Conservation (phyloP, 2,329 filamentous ascomycete genomes). For the Chaetomium sp. region DNA sequence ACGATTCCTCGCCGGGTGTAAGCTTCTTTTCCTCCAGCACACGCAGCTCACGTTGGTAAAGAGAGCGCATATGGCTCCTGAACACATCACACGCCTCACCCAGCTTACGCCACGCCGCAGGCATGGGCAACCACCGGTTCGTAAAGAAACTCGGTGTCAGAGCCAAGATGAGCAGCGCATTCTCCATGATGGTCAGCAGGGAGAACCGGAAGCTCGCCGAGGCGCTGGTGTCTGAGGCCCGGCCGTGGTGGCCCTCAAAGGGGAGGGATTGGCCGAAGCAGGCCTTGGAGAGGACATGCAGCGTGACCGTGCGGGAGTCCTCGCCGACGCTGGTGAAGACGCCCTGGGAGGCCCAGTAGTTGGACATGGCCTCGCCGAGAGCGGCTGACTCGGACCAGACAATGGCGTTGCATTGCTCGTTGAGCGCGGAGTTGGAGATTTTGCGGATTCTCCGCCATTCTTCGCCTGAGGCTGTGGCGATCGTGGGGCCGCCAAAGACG, state of each 20-base stretch:
- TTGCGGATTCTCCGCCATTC: constrained; percentile 23
- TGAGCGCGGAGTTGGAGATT: constrained; percentile 20
- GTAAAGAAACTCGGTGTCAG: not conserved
- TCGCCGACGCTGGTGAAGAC: constrained; percentile 21
- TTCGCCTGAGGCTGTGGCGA: constrained; percentile 7
- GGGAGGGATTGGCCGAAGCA: constrained; percentile 28
- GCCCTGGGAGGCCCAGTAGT: constrained; percentile 23
- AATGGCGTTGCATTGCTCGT: constrained; percentile 26
- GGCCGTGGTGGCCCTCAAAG: constrained; percentile 26
- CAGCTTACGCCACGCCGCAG: not conserved
- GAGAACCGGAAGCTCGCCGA: constrained; percentile 26
- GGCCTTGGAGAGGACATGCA: constrained; percentile 26
- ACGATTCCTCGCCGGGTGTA: not conserved
- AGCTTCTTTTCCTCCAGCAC: not conserved
- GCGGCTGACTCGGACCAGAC: constrained; percentile 26
- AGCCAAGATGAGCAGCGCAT: not conserved
- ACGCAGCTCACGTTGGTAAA: not conserved
- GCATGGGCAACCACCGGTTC: not conserved
- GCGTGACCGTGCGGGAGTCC: constrained; percentile 25
- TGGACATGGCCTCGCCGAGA: constrained; percentile 25
- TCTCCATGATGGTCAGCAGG: constrained; percentile 23
- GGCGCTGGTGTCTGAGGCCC: constrained; percentile 1
- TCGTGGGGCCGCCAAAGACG: constrained; percentile 19
- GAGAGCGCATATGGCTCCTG: not conserved
- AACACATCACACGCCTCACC: not conserved